Evolutionary conservation across 2,329 filamentous ascomycete species (phyloP), one percentile per base, ranked within the genome.

Genomic region (Cercospora canescens): DNA sequence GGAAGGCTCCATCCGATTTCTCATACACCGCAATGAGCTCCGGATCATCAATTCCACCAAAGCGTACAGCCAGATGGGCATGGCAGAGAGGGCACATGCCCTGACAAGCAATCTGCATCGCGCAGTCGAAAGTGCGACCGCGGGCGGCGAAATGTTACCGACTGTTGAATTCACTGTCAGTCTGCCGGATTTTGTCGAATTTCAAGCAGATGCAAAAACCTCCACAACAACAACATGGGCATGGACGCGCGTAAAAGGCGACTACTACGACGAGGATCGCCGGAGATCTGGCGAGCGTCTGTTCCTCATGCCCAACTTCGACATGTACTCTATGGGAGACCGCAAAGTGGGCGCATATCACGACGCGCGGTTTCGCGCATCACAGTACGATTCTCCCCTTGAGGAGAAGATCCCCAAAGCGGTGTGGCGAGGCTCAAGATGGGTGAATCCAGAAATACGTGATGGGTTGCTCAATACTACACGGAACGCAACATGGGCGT

Each of bases 221-320:
- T 3, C 32, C 32, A 71, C 67, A 0, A 63, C 70, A 12, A 68
- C 73, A 3, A 70, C 70, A 55, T 74, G 71, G 71, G 67, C 69
- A 2, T 74, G 65, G 56, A 67, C 70, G 6, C 64, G 66, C n/a
- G 60, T 37, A 4, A 26, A 12, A 30, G 21, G 9, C 14, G 26
- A 62, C 9, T n/a, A 41, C 9, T 2, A 8, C 6, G 48, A 28
- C 26, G 66, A 66, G 28, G 26, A 60, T 3, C 35, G 58, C 18
- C 62, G 70, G 76, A 60, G 76, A 70, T 14, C 76, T 8, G 74
- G 77, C 14, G 76, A 82, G 39, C 72, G 73, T 4, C 70, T 77
- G 3, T 85, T 83, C 83, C 73, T 85, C 14, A 84, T 85, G 76
- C 83, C 83, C 0, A 83, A 85, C 65, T 84, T 84, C 67, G 82